Conservation (phyloP, 805 yeast species). For the Saccharomycopsis babjevae region DNA sequence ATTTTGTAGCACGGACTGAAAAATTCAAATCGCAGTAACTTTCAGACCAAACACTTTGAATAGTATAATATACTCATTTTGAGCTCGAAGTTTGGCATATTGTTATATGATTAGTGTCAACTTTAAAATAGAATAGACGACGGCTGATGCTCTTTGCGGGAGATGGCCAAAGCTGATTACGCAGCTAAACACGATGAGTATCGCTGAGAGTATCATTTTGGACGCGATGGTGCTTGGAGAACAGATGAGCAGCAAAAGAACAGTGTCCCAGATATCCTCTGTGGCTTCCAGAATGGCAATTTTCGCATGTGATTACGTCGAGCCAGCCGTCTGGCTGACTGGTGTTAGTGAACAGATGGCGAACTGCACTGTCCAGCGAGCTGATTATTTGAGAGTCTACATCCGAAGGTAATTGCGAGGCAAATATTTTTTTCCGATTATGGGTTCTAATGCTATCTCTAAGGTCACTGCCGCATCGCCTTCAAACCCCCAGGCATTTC, state of each 20-base stretch:
- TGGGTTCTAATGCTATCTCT: slow-evolving; percentile 55
- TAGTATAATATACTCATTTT: not conserved
- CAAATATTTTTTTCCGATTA: slow-evolving; percentile 26
- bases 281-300: no score
- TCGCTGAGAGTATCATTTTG: no score
- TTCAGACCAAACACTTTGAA: not conserved
- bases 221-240: no score
- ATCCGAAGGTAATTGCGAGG: slow-evolving; percentile 3
- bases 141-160: not conserved
- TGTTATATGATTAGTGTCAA: not conserved
- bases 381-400: not conserved
- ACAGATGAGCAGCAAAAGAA: no score
- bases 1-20: not conserved
- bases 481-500: slow-evolving; percentile 54
- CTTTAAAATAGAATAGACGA: not conserved
- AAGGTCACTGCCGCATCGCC: slow-evolving; percentile 74
- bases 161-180: no score
- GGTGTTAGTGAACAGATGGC: no score
- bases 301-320: not conserved
- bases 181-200: not conserved
- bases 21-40: not conserved
- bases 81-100: not conserved
- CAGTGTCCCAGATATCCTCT: no score
- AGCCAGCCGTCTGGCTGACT: not conserved
- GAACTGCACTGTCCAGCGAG: not conserved